Evolutionary conservation across 441 rosid species (phyloP), one percentile per base, ranked within the genome.

Genomic region (Arabidopsis hybrid): DNA sequence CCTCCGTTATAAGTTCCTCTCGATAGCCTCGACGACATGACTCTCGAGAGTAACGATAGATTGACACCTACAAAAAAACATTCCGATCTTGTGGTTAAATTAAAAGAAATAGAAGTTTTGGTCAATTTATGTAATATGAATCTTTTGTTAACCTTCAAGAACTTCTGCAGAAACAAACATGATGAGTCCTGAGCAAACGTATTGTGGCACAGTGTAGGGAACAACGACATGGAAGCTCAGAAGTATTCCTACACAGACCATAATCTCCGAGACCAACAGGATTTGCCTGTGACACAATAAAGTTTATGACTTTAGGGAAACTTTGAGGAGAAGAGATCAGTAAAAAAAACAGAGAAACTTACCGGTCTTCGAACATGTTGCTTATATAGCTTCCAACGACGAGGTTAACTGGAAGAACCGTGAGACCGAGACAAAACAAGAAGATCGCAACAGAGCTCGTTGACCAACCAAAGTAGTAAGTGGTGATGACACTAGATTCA

Each of bases 321-420:
- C 47, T 7, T 9, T 0, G 2, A n/a, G 5, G 38, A 61, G 34
- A 60, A 39, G 32, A 14, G 26, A 53, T 7, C 7, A 21, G 26
- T 21, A 21, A 21, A 21, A 5, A 51, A 35, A 61, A 61, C 38
- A 26, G 4, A 12, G 38, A 29, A 8, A 50, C 46, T 63, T 85
- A 90, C 98, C 97, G 88, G 72, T 94, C 99, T 81, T 94, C 94
- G 40, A 92, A 94, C 93, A 94, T 90, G 82, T 94, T 94, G 81
- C 95, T 92, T 8, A 94, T 87, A 71, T 92, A 94, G 82, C 87
- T 90, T 65, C 99, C 99, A 34, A 94, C 96, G 42, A 90, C 13
- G 16, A 92, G 81, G 79, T 94, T 94, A 26, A 94, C 93, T 0
- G 99, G 99, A 76, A 94, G 91, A 79, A 94, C 99, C 0, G 97